Conservation (phyloP, 352 stramenopile species). For the Phytopythium oedochilum region DNA sequence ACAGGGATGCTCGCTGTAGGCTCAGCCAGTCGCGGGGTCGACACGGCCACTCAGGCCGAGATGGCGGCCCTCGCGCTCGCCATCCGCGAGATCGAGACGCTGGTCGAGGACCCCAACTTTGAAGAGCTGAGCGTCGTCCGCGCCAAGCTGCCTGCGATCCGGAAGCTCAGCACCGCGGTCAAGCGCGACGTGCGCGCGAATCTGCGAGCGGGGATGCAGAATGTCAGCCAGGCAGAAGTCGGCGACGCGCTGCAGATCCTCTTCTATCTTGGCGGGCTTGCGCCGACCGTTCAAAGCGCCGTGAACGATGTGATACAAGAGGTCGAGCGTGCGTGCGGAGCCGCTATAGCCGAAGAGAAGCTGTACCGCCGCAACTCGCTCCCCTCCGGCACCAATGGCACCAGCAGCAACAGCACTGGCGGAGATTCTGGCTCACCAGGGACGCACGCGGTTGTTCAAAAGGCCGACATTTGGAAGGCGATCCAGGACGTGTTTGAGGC, state of each 20-base stretch:
- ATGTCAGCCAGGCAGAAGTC: slow-evolving; percentile 61
- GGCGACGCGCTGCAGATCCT: slow-evolving; percentile 76
- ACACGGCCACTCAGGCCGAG: slow-evolving; percentile 28
- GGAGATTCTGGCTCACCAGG: slow-evolving; percentile 24
- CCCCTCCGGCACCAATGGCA: slow-evolving; percentile 9
- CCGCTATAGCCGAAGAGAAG: slow-evolving; percentile 58
- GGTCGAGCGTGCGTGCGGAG: slow-evolving; percentile 58
- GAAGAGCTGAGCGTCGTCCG: slow-evolving; percentile 63
- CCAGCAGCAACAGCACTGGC: slow-evolving; percentile 7
- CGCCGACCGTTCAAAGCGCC: slow-evolving; percentile 56
- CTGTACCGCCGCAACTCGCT: slow-evolving; percentile 27
- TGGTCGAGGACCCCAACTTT: slow-evolving; percentile 51
- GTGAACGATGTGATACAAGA: slow-evolving; percentile 85
- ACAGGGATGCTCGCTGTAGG: slow-evolving; percentile 9
- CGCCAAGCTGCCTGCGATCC: slow-evolving; percentile 39
- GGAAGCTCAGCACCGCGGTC: slow-evolving; percentile 38
- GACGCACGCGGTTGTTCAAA: slow-evolving; percentile 29
- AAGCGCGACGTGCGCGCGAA: slow-evolving; percentile 48
- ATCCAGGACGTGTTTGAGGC: slow-evolving; percentile 76
- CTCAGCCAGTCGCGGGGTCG: slow-evolving; percentile 2
- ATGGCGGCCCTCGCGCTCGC: slow-evolving; percentile 58
- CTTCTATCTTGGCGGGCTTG: slow-evolving; percentile 64
- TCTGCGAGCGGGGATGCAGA: slow-evolving; percentile 46
- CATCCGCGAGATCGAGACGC: slow-evolving; percentile 66
- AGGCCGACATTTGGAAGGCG: slow-evolving; percentile 76